Percentiles rank a stretch among this genome's conserved stretches.
phyloP scores from a whole-genome alignment of 1,284 basidiomycete species.

The Pholiota adiposa region DNA sequence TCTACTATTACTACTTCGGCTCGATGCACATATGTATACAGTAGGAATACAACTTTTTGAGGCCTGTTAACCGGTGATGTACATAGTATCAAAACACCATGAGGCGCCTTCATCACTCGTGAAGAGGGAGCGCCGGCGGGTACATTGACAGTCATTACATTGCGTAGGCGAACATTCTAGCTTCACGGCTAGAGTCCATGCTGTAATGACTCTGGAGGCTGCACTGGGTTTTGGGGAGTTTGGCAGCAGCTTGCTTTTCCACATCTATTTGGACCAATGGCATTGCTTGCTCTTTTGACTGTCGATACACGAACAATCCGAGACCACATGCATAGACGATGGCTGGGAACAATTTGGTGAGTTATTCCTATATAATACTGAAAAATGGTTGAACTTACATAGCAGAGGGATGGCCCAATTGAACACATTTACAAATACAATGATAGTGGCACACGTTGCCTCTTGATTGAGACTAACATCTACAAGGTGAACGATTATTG shows the following conservation, averaged over 20 bases:
- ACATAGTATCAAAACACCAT: too few relatives aligned
- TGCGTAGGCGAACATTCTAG: neutral
- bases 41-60: too few relatives aligned
- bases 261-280: neutral
- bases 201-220: conserved; percentile 1
- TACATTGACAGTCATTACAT: neutral
- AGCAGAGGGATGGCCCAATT: conserved; percentile 61
- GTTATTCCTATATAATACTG: too few relatives aligned
- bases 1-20: too few relatives aligned
- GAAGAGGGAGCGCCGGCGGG: too few relatives aligned
- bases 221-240: neutral
- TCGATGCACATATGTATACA: too few relatives aligned
- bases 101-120: too few relatives aligned
- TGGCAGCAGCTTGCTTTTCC: conserved; percentile 5
- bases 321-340: conserved; percentile 12
- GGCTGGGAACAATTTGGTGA: neutral
- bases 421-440: conserved; percentile 51
- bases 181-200: conserved; percentile 2
- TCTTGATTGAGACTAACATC: conserved; percentile 36
- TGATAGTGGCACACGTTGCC: conserved; percentile 51
- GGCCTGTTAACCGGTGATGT: too few relatives aligned
- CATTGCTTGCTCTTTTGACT: neutral
- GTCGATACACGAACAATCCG: conserved; percentile 4
- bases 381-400: conserved; percentile 40
- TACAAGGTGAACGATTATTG: too few relatives aligned